Percentiles rank a stretch among this genome's conserved stretches.
These are phyloP conservation scores for Fragosphaeria purpurea DNA, from an alignment of 2,329 filamentous ascomycete species.

Conservation along the genomic window DNA sequence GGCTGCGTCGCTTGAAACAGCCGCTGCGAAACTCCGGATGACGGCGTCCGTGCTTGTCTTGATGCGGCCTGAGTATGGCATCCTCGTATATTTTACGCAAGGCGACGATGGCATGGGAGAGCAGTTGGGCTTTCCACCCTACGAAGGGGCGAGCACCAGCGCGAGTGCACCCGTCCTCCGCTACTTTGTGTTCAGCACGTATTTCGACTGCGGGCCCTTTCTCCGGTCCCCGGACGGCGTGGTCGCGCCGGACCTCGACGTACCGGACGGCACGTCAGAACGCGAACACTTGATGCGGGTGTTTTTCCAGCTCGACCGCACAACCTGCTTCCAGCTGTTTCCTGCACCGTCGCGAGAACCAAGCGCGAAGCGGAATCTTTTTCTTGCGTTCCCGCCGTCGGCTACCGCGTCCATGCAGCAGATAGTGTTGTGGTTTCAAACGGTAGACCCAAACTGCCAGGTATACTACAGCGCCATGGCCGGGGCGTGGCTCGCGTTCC, in stretches of 20 bases:
- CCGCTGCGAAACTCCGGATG: slow-evolving; percentile 25
- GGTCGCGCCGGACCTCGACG: neutral
- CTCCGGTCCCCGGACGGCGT: slow-evolving; percentile 6
- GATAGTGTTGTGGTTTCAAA: slow-evolving; percentile 35
- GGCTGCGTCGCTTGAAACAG: slow-evolving; percentile 14
- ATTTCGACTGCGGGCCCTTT: slow-evolving; percentile 10
- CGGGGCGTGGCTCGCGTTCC: slow-evolving; percentile 40
- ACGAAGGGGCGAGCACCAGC: neutral
- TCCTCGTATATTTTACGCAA: slow-evolving; percentile 30
- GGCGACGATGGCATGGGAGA: slow-evolving; percentile 25
- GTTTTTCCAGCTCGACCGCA: slow-evolving; percentile 22
- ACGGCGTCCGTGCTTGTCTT: slow-evolving; percentile 27
- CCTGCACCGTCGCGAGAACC: slow-evolving; percentile 4
- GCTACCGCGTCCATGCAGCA: slow-evolving; percentile 24
- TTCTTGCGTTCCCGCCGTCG: slow-evolving; percentile 37
- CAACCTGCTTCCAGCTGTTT: slow-evolving; percentile 16
- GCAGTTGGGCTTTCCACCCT: slow-evolving; percentile 8
- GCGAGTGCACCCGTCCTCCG: slow-evolving; percentile 16
- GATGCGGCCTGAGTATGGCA: slow-evolving; percentile 20
- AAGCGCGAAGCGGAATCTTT: slow-evolving; percentile 28
- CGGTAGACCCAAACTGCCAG: slow-evolving; percentile 27
- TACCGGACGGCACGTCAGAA: neutral
- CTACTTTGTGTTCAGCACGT: slow-evolving; percentile 28
- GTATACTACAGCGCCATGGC: slow-evolving; percentile 30
- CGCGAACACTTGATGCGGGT: slow-evolving; percentile 15